phyloP scores from a whole-genome alignment of 176 grass and related monocot species.

The Hyparrhenia diplandra region DNA sequence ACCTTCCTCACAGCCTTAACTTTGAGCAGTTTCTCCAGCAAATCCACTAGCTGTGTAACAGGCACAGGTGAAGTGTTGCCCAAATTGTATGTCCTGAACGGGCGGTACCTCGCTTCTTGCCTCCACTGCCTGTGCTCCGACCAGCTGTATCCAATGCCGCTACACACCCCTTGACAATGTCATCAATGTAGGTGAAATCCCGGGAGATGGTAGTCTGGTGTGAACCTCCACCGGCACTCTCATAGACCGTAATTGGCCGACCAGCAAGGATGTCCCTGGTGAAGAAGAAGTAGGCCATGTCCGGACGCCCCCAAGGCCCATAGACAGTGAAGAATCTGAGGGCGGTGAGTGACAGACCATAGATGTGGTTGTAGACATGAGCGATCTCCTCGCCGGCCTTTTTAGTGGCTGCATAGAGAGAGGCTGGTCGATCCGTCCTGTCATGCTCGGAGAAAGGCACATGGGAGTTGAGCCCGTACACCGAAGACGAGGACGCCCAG shows the following conservation, averaged over 20 bases:
- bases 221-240: conserved; percentile 54
- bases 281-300: no score
- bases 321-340: no score
- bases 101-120: conserved; percentile 71
- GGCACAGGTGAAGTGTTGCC: conserved; percentile 80
- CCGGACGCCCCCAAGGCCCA: neutral
- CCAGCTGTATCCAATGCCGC: conserved; percentile 69
- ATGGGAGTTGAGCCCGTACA: no score
- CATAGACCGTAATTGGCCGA: conserved; percentile 24
- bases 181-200: conserved; percentile 24
- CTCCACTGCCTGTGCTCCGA: conserved; percentile 57
- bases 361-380: no score
- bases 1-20: conserved; percentile 65
- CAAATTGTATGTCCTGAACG: conserved; percentile 75
- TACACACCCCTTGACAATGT: conserved; percentile 66
- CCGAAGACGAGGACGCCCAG: neutral
- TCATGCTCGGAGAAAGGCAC: no score
- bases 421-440: no score
- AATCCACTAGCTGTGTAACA: conserved; percentile 71
- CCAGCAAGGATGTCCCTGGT: no score
- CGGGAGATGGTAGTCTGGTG: conserved; percentile 62
- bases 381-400: no score
- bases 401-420: neutral
- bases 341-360: no score
- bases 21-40: conserved; percentile 87